Base-by-base conservation (phyloP, 2,329 filamentous ascomycete species). In the Cercospora janseana region DNA sequence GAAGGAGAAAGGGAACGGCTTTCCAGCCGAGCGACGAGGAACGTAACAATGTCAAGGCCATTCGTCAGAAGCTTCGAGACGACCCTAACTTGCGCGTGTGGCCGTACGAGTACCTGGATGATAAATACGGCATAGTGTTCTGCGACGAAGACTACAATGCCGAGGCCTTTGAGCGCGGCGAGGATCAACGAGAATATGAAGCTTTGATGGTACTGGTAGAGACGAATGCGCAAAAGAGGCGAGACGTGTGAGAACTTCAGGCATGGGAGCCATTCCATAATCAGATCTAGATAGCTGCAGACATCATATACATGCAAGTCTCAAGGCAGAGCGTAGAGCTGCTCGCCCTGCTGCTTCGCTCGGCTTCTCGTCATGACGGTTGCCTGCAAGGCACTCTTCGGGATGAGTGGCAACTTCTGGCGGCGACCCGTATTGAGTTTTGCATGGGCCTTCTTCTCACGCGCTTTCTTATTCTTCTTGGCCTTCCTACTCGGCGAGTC, bases 161-260 rank as follows among this genome's bases (percentile, higher is more conserved):
- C 12, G 24, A 31, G 12, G 48, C 40, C 12, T 51, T 51, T 38
- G 31, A 29, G 15, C 23, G 16, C 3, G 48, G 48, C 3, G 26
- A 44, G 8, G 48, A 51, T 40, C 42, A 45, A 26, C 15, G 23
- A 15, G 48, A 45, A 15, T 51, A n/a, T 32, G 32, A 37, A 5
- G 27, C 10, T 23, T 21, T 45, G 24, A 46, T 51, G 48, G 6
- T n/a, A 23, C 23, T 41, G 3, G 32, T 41, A 1, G 16, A 31
- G 1, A 13, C 5, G 2, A 40, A 26, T 16, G 3, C n/a, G n/a
- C n/a, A n/a, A 32, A 10, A 5, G 16, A 3, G 9, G 13, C 9
- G 26, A 40, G n/a, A 26, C 4, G 6, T 5, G 35, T 24, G 21
- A 24, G n/a, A 13, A 23, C 9, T 4, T 18, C n/a, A 10, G 0